Evolutionary conservation across 2,329 filamentous ascomycete species (phyloP).

Genomic region (Xylaria sp.): DNA sequence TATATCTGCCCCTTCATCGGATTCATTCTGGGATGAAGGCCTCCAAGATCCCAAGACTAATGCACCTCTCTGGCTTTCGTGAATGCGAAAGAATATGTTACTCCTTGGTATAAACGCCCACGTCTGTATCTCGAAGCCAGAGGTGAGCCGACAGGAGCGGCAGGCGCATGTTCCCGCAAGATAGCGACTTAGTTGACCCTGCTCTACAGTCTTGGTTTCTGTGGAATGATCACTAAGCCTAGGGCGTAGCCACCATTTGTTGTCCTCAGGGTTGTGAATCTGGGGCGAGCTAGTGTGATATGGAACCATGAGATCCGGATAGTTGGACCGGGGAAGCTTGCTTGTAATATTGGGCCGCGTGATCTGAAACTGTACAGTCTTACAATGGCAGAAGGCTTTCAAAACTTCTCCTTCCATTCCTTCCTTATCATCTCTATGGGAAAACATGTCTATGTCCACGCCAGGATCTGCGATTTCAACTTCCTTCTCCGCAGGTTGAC

Average conservation of each 20-base stretch:
- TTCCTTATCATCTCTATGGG: constrained; percentile 24
- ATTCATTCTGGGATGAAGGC: not conserved
- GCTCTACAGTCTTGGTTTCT: constrained; percentile 49
- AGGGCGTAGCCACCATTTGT: constrained; percentile 69
- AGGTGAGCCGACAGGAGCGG: constrained; percentile 67
- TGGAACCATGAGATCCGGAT: constrained; percentile 64
- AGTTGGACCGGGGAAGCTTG: constrained; percentile 56
- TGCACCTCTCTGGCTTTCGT: constrained; percentile 40
- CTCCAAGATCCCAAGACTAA: constrained; percentile 6
- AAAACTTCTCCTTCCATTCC: constrained; percentile 45
- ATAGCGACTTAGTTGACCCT: constrained; percentile 51
- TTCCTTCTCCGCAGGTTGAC: not conserved
- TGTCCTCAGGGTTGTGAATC: constrained; percentile 57
- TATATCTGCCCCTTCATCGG: not conserved
- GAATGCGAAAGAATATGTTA: constrained; percentile 62
- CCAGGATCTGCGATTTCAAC: not conserved
- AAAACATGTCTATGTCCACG: not conserved
- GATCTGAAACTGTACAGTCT: constrained; percentile 65
- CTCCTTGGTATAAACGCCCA: constrained; percentile 73
- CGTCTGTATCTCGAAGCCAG: constrained; percentile 71
- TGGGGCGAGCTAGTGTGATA: constrained; percentile 52
- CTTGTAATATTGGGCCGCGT: constrained; percentile 63
- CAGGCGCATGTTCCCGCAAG: constrained; percentile 71
- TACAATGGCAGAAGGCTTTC: constrained; percentile 64
- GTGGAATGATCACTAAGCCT: constrained; percentile 29